Evolutionary conservation across 75 land plant species (phyloP), one percentile per base, ranked within the genome.

Genomic region (Pinus albicaulis): DNA sequence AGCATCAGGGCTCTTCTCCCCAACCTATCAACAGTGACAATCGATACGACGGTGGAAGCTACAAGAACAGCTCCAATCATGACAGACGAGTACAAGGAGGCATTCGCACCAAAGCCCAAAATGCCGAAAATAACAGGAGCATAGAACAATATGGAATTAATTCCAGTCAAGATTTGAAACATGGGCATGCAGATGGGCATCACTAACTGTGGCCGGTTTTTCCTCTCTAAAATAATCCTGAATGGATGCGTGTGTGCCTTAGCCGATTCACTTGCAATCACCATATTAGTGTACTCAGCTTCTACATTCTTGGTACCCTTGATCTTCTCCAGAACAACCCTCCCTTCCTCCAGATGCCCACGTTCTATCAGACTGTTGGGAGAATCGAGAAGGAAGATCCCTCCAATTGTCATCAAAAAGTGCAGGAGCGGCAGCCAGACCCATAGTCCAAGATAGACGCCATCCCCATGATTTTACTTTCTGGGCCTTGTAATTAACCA

Each of bases 91-190:
- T 85, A 93, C 4, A 95, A 80, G 0, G 98, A 74, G 19, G 90
- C 93, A 3, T 76, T 74, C 10, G 80, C 82, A 2, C 96, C 93
- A 61, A 91, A 89, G 7, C 98, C 98, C 80, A 95, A 38, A 66
- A 86, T 93, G 26, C 86, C 87, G 75, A 95, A 91, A 13, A 95
- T 80, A 28, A 95, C 97, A 7, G 98, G 98, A 26, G 94, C 91
- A 59, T 95, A 95, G 78, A 95, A 95, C 48, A 93, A 82, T 16
- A 95, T 87, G 7, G 96, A 89, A 76, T 92, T 93, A 82, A 80
- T 93, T 26, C 99, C 99, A 3, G 99, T 86, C 48, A 96, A 82
- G 59, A 90, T 92, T 78, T 93, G 93, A 79, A 89, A 93, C 5
- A 89, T 86, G 5, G 94, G 93, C 26, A 93, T 93, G 13, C 88